These are phyloP conservation scores for Suillus fuscotomentosus DNA, from an alignment of 768 basidiomycete species.

Conservation along the genomic window DNA sequence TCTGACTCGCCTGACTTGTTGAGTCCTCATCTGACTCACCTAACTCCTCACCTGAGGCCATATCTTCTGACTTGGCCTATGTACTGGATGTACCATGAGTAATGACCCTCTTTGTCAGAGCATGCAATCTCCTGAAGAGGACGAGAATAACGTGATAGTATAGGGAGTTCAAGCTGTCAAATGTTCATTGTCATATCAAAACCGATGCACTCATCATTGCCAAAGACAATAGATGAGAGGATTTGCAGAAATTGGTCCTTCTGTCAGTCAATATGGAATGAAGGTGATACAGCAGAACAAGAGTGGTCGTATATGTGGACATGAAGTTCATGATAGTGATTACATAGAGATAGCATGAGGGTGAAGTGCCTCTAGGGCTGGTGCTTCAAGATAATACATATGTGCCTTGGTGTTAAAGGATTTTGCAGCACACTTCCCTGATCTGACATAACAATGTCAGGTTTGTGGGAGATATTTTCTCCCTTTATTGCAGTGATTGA, in stretches of 20 bases:
- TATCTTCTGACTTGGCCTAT: not conserved
- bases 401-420: not conserved
- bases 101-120: not conserved
- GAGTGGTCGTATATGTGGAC: not conserved
- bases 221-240: not conserved
- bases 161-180: not conserved
- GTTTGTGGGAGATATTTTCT: not conserved
- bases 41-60: not conserved
- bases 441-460: not conserved
- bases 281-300: not conserved
- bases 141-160: not conserved
- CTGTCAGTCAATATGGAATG: not conserved
- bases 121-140: not conserved
- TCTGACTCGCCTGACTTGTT: no score
- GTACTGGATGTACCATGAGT: not conserved
- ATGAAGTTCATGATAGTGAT: not conserved
- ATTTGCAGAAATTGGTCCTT: not conserved
- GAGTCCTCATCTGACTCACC: no score
- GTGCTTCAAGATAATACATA: not conserved
- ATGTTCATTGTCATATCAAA: not conserved
- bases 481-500: not conserved
- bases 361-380: not conserved
- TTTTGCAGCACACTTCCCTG: not conserved
- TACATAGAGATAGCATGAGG: not conserved
- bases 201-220: not conserved